A percentile compares a stretch with the other conserved stretches of the same genome.
Conservation (phyloP, 176 grass and related monocot genomes). For the Oryza nivara region DNA sequence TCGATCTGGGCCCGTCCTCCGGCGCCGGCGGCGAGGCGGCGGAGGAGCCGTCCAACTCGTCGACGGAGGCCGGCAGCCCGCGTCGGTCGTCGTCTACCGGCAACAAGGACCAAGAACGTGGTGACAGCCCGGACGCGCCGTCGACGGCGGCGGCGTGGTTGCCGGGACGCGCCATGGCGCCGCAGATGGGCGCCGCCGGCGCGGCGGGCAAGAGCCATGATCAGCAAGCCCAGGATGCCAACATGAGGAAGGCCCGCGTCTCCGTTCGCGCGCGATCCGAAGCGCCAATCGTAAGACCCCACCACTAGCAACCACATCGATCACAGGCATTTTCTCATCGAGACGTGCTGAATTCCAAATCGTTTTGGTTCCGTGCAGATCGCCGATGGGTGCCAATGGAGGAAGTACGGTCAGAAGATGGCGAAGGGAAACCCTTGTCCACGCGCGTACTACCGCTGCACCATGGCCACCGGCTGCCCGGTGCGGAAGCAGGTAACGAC, state of each 20-base stretch:
- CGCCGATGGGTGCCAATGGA: slow-evolving; percentile 96
- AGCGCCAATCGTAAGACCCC: slow-evolving; percentile 71
- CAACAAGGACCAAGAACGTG: slow-evolving; percentile 24
- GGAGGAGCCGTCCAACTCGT: slow-evolving; percentile 75
- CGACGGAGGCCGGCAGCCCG: slow-evolving; percentile 72
- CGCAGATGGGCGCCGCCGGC: slow-evolving; percentile 34
- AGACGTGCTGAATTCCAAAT: neutral
- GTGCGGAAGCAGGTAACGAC: slow-evolving; percentile 87
- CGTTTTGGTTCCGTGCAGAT: slow-evolving; percentile 51
- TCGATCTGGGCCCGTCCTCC: slow-evolving; percentile 49
- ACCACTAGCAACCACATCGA: neutral
- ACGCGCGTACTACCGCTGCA: slow-evolving; percentile 97
- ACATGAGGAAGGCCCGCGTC: slow-evolving; percentile 93
- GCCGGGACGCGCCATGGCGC: slow-evolving; percentile 20
- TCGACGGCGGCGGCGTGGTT: slow-evolving; percentile 34
- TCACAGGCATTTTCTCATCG: neutral
- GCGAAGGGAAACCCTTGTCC: slow-evolving; percentile 96
- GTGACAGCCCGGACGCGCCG: slow-evolving; percentile 42
- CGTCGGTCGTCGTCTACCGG: slow-evolving; percentile 44
- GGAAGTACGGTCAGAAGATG: slow-evolving; percentile 99
- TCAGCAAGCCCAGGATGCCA: slow-evolving; percentile 61
- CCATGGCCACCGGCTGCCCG: slow-evolving; percentile 90
- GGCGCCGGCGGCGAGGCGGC: slow-evolving; percentile 12
- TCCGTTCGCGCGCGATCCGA: slow-evolving; percentile 94
- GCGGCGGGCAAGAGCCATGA: slow-evolving; percentile 23